These are phyloP conservation scores for Suillus subluteus DNA, from an alignment of 768 basidiomycete genomes.

Conservation along the genomic window DNA sequence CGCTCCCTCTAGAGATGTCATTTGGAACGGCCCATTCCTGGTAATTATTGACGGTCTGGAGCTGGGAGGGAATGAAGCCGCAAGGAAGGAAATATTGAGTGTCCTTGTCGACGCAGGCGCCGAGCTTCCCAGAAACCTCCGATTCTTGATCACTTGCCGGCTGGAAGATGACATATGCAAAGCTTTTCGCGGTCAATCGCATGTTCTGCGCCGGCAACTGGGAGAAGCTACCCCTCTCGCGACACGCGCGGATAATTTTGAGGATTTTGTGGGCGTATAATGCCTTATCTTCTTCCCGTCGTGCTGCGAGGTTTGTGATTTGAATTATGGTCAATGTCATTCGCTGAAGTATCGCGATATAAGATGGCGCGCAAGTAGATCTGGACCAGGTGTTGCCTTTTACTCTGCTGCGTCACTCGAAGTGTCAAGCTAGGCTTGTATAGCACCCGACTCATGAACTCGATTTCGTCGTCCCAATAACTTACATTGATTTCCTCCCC, in stretches of 20 bases:
- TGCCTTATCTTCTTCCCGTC: background rate
- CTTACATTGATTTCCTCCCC: background rate
- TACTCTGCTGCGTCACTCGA: background rate
- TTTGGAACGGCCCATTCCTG: conserved; percentile 33
- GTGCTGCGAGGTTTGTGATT: background rate
- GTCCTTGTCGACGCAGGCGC: conserved; percentile 14
- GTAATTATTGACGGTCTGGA: conserved; percentile 40
- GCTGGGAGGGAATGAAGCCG: conserved; percentile 24
- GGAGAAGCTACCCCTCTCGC: background rate
- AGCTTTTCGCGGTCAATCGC: conserved; percentile 16
- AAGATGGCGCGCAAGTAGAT: background rate
- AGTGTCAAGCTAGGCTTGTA: background rate
- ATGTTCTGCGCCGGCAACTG: conserved; percentile 11
- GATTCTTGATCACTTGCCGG: conserved; percentile 30
- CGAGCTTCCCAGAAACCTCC: conserved; percentile 26
- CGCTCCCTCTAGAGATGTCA: conserved; percentile 18
- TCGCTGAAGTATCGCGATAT: background rate
- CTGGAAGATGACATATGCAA: conserved; percentile 26
- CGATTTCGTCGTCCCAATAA: background rate
- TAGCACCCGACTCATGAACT: background rate
- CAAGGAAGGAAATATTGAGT: conserved; percentile 26
- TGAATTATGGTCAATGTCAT: background rate
- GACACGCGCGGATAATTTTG: background rate
- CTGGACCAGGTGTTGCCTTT: background rate
- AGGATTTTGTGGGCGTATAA: background rate